Evolutionary conservation across 2,329 filamentous ascomycete species (phyloP), one percentile per base, ranked within the genome.

Genomic region (Celoporthe dispersa): DNA sequence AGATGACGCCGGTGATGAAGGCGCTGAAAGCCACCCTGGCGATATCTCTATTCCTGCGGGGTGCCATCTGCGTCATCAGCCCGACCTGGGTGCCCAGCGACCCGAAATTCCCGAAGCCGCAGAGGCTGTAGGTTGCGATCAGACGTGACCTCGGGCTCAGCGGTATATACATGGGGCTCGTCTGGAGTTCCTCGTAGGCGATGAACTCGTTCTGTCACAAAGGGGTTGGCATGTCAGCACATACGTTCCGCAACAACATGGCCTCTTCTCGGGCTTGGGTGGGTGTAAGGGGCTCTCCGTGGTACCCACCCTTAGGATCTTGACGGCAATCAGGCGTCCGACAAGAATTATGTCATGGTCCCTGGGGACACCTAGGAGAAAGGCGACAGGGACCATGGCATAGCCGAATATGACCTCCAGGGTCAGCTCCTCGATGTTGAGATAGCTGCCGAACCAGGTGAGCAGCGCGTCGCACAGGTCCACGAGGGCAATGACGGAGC

Each of bases 61-160:
- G 93, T 0, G 92, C 91, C 71, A 97, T 88, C 81, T 97, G 93
- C 4, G 91, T 88, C 66, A 97, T 86, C 70, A 97, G 93, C 83
- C 94, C 94, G 72, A 97, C 96, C 81, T 97, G 94, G 68, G 94
- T 95, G 78, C 94, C 94, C 63, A 97, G 87, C 39, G 93, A 95
- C 67, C 92, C 92, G 75, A 97, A 91, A 83, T 97, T 97, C 73
- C 93, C 94, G 78, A 94, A 94, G 35, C 89, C 89, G 80, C 93
- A 97, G 73, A 94, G 87, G 28, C 92, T 92, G 78, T 97, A 97
- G 65, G 93, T 97, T 61, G 91, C 92, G 77, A 97, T 97, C 74
- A 97, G 86, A 61, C 86, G 86, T 33, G 93, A 93, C 67, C 94
- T 92, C 22, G 87, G 82, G 39, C 88, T 89, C 72, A 97, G 85